phyloP scores from a whole-genome alignment of 2,329 filamentous ascomycete species.

The Neofusicoccum ribis region DNA sequence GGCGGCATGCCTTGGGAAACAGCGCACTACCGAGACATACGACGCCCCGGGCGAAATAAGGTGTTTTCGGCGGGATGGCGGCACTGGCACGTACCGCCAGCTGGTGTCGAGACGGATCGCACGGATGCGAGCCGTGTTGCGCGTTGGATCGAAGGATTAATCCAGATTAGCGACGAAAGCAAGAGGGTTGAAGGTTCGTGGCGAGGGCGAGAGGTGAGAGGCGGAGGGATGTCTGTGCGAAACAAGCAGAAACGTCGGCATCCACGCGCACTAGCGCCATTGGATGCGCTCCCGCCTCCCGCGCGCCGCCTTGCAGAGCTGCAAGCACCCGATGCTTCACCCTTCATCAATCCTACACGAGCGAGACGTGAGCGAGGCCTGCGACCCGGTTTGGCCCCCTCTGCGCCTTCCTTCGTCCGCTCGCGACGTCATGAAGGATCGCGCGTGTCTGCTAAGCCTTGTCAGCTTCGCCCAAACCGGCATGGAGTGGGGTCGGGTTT shows the following conservation, averaged over 20 bases:
- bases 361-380: neutral
- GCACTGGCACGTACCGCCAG: neutral
- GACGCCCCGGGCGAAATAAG: neutral
- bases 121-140: neutral
- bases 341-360: neutral
- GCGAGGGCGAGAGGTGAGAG: neutral
- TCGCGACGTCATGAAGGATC: neutral
- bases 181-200: neutral
- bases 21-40: neutral
- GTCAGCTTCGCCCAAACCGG: neutral
- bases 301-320: neutral
- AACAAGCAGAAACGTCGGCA: neutral
- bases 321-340: neutral
- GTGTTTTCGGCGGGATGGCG: neutral
- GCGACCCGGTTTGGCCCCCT: neutral
- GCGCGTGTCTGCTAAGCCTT: neutral
- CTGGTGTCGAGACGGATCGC: neutral
- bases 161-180: neutral
- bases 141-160: neutral
- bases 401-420: neutral
- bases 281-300: neutral
- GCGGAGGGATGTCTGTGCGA: neutral
- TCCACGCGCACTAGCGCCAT: neutral
- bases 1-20: neutral
- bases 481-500: neutral